Percentiles rank a stretch among this genome's conserved stretches.
Conservation (phyloP, 192 early-diverging fungal genomes). For the Mortierella antarctica region DNA sequence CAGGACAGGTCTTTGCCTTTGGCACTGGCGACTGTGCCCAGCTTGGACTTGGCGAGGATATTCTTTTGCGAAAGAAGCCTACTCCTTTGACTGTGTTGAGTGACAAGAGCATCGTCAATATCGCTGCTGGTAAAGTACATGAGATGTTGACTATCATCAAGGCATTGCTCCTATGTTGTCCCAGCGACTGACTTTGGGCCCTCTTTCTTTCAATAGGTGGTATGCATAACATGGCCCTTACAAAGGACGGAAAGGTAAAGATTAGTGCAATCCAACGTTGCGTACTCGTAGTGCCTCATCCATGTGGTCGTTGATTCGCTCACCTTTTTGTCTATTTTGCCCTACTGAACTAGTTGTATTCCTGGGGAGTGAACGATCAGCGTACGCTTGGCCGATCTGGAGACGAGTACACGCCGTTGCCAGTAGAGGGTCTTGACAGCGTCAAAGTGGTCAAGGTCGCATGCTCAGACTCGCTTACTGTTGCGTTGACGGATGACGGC, state of each 20-base stretch:
- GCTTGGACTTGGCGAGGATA: conserved; percentile 88
- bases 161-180: no score
- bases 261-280: no score
- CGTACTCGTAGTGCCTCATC: no score
- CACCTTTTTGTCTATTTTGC: no score
- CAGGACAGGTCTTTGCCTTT: conserved; percentile 82
- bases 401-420: conserved; percentile 73
- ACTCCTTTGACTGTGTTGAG: conserved; percentile 71
- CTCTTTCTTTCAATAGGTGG: conserved; percentile 58
- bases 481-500: conserved; percentile 83
- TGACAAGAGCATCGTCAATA: conserved; percentile 76
- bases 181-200: no score
- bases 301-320: no score
- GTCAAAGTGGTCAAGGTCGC: conserved; percentile 63
- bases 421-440: conserved; percentile 77
- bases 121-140: conserved; percentile 65
- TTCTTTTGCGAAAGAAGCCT: conserved; percentile 82
- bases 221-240: conserved; percentile 86
- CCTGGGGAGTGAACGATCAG: conserved; percentile 98
- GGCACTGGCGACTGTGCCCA: conserved; percentile 93
- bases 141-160: no score
- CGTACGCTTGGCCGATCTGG: conserved; percentile 78
- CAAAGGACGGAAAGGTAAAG: conserved; percentile 76
- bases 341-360: conserved; percentile 68
- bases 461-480: conserved; percentile 67